Conservation (phyloP, 2,329 filamentous ascomycete genomes). For the Clarireedia sp. region DNA sequence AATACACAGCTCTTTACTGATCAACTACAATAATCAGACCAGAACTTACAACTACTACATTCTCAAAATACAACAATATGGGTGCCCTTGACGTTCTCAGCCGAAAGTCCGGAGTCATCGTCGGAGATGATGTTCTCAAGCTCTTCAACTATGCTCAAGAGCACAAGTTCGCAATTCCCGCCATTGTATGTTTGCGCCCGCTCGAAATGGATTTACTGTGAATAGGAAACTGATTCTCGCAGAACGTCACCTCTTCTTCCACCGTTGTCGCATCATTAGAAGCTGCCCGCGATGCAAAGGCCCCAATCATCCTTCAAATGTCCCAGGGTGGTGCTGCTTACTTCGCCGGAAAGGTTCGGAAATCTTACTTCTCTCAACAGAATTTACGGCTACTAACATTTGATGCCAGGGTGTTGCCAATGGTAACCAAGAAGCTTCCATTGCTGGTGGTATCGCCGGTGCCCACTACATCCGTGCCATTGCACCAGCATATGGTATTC, state of each 20-base stretch:
- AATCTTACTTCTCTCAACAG: neutral
- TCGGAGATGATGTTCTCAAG: slow-evolving; percentile 56
- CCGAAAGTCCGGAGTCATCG: slow-evolving; percentile 59
- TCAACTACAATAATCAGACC: neutral
- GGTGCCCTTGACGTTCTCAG: slow-evolving; percentile 46
- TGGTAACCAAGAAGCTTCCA: slow-evolving; percentile 75
- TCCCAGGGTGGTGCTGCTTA: slow-evolving; percentile 90
- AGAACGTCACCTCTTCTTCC: slow-evolving; percentile 90
- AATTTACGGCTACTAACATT: slow-evolving; percentile 9
- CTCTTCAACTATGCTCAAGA: slow-evolving; percentile 89
- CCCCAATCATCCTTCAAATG: slow-evolving; percentile 86
- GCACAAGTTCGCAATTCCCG: slow-evolving; percentile 81
- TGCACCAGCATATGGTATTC: slow-evolving; percentile 79
- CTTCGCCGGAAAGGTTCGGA: slow-evolving; percentile 72
- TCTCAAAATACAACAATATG: slow-evolving; percentile 29
- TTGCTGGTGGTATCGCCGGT: slow-evolving; percentile 78
- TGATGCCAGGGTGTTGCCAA: slow-evolving; percentile 62
- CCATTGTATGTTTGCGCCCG: slow-evolving; percentile 46
- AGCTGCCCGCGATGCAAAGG: slow-evolving; percentile 85
- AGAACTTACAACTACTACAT: slow-evolving; percentile 6
- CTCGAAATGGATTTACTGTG: neutral
- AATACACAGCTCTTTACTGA: slow-evolving; percentile 11
- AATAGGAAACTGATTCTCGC: slow-evolving; percentile 5
- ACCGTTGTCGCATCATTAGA: slow-evolving; percentile 82
- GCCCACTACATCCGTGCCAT: slow-evolving; percentile 90